Base-by-base conservation (phyloP, 2,329 filamentous ascomycete species). In the Kalaharituber pfeilii region DNA sequence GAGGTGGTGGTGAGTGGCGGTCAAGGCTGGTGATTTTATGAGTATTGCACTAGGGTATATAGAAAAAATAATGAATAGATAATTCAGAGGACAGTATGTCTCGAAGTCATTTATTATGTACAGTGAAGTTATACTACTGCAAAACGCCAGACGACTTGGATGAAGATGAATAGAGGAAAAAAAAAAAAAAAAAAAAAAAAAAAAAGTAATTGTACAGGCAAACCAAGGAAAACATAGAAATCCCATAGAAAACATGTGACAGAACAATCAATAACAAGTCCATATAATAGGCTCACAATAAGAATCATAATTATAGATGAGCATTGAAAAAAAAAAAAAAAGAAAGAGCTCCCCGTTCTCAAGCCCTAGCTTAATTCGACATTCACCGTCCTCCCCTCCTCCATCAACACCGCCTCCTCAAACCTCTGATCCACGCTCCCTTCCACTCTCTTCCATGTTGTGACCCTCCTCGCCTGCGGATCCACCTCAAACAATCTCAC, bases 401-500 rank as follows among this genome's bases (percentile, higher is more conserved):
- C 78, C 44, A 84, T 79, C 53, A 84, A 76, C 50, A 82, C 75
- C 66, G 82, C 77, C 63, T 80, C 72, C 62, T 84, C 80, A 50
- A 82, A 68, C 30, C 72, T 73, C 56, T 67, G 69, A 42, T 73
- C 71, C 36, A 79, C 72, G 24, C 18, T 26, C 42, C 77, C 78
- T 66, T 96, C 89, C 15, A 94, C 72, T 50, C 91, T 77, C 71
- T 95, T 96, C 77, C 89, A 98, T 0, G 89, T 98, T 50, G 77
- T 80, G 62, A 98, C 88, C 49, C 86, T 78, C 6, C 84, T 89
- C 56, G 85, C 80, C 65, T 94, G 94, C 69, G 88, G 85, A 67
- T 98, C 89, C 51, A 98, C 79, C 63, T 96, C 89, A 66, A 91
- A 98, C 44, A 98, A 76, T 49, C 91, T 78, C 52, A 95, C 75